These are phyloP conservation scores for Pleurotus tuoliensis DNA, from an alignment of 768 basidiomycete genomes.

Conservation along the genomic window DNA sequence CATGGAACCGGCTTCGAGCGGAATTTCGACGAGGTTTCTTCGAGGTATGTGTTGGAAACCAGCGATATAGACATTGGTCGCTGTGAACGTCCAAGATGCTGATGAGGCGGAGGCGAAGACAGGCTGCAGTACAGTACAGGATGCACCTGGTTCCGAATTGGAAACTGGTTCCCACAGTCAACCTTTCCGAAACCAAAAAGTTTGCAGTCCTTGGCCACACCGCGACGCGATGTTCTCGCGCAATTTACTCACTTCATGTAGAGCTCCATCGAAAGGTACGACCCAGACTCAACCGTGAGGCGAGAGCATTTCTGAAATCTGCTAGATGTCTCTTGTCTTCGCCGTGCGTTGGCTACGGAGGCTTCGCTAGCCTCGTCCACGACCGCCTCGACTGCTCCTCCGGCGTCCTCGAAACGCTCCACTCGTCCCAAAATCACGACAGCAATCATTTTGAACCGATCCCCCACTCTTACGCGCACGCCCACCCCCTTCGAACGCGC, in stretches of 20 bases:
- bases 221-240: conserved; percentile 29
- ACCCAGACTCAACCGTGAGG: neutral
- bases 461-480: conserved; percentile 70
- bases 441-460: conserved; percentile 73
- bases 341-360: conserved; percentile 44
- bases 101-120: neutral
- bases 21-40: conserved; percentile 85
- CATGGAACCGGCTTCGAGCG: conserved; percentile 90
- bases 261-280: conserved; percentile 24
- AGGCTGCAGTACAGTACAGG: conserved; percentile 4
- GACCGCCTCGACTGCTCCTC: conserved; percentile 11
- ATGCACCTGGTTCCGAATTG: neutral
- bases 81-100: neutral
- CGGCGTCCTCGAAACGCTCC: conserved; percentile 23
- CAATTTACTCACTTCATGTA: conserved; percentile 25
- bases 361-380: conserved; percentile 19
- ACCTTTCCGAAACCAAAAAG: conserved; percentile 3
- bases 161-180: neutral
- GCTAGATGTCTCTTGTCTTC: conserved; percentile 13
- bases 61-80: conserved; percentile 66
- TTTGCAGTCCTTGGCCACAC: neutral
- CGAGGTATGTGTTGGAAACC: conserved; percentile 79
- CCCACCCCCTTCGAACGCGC: conserved; percentile 73
- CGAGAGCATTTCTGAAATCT: neutral
- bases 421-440: conserved; percentile 43